Evolutionary conservation across 352 stramenopile species (phyloP), one percentile per base, ranked within the genome.

Genomic region (Halophytophthora polymorphica): DNA sequence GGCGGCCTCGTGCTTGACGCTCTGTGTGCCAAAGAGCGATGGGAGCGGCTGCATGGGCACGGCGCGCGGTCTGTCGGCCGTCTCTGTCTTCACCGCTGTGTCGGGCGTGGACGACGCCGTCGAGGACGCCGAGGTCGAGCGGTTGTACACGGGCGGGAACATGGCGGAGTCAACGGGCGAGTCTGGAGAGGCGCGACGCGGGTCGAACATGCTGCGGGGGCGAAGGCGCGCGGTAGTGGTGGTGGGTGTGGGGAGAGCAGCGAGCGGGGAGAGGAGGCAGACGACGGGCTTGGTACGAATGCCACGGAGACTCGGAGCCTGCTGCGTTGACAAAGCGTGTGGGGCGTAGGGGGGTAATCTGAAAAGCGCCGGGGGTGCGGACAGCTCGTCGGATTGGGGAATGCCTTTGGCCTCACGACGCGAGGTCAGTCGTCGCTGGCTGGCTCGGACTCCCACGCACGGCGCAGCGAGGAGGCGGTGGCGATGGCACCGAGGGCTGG

Each of bases 81-180:
- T 45, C 19, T 41, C 45, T 38, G 29, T 46, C 19, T 22, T 47
- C 38, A 45, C 52, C 33, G 40, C 37, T 40, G 17, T 18, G 14
- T 68, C 54, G 12, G 68, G 35, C 31, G 58, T 53, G 19, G 48
- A 52, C 14, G 61, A 51, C 31, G 53, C 54, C 33, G 57, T 50
- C 28, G 60, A 66, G n/a, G 56, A 71, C 44, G 54, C 56, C 23
- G 57, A 77, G 35, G 54, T 64, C 41, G 50, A 71, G 58, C 45
- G 67, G 48, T 72, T 69, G 58, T 86, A 88, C 40, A 82, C 56
- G 6, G 73, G 65, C 7, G 76, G 77, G 44, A 90, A 83, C 74
- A 88, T 90, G 58, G 73, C 72, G 34, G 79, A 81, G 49, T 90
- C 79, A 49, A 90, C 74, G 21, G 79, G 79, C 50, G 79, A 90